These are phyloP conservation scores for Cercospora sojina DNA, from an alignment of 2,329 filamentous ascomycete species.

Conservation along the genomic window DNA sequence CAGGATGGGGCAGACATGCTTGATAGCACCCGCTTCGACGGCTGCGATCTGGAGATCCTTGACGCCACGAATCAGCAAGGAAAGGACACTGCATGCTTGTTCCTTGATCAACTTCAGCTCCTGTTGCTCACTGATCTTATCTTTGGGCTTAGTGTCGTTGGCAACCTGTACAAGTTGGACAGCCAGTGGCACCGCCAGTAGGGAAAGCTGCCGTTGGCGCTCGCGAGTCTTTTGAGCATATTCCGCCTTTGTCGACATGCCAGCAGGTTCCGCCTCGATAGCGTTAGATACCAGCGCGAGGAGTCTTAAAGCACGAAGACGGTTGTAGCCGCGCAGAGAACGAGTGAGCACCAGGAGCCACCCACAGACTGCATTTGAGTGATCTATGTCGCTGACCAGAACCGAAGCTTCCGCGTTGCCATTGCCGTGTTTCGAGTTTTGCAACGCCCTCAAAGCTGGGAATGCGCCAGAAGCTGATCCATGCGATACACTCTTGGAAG, in stretches of 20 bases:
- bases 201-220: slow-evolving; percentile 45
- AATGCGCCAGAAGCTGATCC: slow-evolving; percentile 44
- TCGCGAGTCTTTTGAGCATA: slow-evolving; percentile 38
- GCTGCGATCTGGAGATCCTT: slow-evolving; percentile 78
- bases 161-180: slow-evolving; percentile 49
- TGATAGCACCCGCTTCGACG: slow-evolving; percentile 66
- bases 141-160: slow-evolving; percentile 21
- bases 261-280: slow-evolving; percentile 38
- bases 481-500: slow-evolving; percentile 37
- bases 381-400: slow-evolving; percentile 39
- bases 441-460: slow-evolving; percentile 44
- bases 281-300: slow-evolving; percentile 40
- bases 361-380: slow-evolving; percentile 48
- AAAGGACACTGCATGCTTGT: slow-evolving; percentile 71
- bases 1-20: slow-evolving; percentile 61
- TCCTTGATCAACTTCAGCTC: slow-evolving; percentile 59
- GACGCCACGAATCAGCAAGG: slow-evolving; percentile 75
- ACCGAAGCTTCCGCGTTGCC: slow-evolving; percentile 16
- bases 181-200: slow-evolving; percentile 49
- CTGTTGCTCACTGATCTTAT: slow-evolving; percentile 31
- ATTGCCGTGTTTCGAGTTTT: slow-evolving; percentile 21
- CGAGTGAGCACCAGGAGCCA: slow-evolving; percentile 50
- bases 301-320: slow-evolving; percentile 46
- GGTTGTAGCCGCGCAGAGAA: slow-evolving; percentile 42
- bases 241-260: slow-evolving; percentile 37